These are phyloP conservation scores for Arctium minus DNA, from an alignment of 129 eudicot genomes.

Conservation along the genomic window DNA sequence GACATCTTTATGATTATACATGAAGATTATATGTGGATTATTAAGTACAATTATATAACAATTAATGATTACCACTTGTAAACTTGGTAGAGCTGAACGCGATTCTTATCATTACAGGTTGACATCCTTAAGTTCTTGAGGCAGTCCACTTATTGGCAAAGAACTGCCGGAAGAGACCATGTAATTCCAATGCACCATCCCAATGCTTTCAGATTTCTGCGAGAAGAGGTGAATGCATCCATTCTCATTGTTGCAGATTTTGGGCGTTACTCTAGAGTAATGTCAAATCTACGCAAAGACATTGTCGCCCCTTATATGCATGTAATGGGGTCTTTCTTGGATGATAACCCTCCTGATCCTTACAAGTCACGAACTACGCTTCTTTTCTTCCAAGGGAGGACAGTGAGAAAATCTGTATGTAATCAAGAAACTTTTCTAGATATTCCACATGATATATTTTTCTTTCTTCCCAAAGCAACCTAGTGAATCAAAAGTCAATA, in stretches of 20 bases:
- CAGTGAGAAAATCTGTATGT: constrained; percentile 85
- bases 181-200: constrained; percentile 98
- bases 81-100: background rate
- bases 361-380: constrained; percentile 76
- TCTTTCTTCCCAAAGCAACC: background rate
- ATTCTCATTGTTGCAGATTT: constrained; percentile 95
- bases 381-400: constrained; percentile 87
- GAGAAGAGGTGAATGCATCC: constrained; percentile 73
- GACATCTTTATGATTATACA: background rate
- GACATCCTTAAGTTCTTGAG: constrained; percentile 66
- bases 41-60: background rate
- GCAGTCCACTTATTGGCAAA: constrained; percentile 72
- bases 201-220: constrained; percentile 87
- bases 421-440: background rate
- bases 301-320: constrained; percentile 97
- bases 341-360: constrained; percentile 64
- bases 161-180: constrained; percentile 84
- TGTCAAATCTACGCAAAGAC: constrained; percentile 83
- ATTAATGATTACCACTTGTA: background rate
- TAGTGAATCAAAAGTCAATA: background rate
- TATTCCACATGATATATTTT: background rate
- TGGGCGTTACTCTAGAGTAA: constrained; percentile 61
- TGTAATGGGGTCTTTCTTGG: constrained; percentile 68
- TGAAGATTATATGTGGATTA: background rate
- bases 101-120: constrained; percentile 43